Evolutionary conservation across 1,284 basidiomycete genomes (phyloP).

Genomic region (Anthracocystis setariae): DNA sequence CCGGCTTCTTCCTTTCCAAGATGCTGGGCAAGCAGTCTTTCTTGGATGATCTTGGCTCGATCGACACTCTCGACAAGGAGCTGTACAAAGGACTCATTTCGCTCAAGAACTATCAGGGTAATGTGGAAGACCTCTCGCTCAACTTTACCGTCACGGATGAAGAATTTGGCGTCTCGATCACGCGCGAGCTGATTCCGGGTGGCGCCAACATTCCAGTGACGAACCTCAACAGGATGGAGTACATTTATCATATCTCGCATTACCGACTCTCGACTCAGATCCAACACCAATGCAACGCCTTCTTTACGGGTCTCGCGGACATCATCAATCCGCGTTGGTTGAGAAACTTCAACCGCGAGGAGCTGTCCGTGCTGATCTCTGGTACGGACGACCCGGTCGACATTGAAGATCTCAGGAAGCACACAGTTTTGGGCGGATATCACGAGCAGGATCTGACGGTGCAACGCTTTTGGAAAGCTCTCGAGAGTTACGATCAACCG

Average conservation of each 20-base stretch:
- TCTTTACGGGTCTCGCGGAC: slow-evolving; percentile 68
- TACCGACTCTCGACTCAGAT: slow-evolving; percentile 91
- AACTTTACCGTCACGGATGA: slow-evolving; percentile 91
- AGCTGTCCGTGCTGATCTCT: slow-evolving; percentile 60
- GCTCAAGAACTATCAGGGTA: slow-evolving; percentile 88
- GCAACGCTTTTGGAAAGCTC: slow-evolving; percentile 62
- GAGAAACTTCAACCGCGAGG: slow-evolving; percentile 62
- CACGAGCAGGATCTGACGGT: slow-evolving; percentile 64
- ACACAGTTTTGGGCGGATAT: slow-evolving; percentile 63
- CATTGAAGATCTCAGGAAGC: slow-evolving; percentile 56
- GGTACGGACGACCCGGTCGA: slow-evolving; percentile 65
- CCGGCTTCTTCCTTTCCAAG: slow-evolving; percentile 91
- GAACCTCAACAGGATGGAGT: slow-evolving; percentile 83
- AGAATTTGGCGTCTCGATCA: slow-evolving; percentile 87
- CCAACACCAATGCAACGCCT: slow-evolving; percentile 77
- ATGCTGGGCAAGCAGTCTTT: slow-evolving; percentile 67
- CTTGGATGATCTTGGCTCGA: slow-evolving; percentile 54
- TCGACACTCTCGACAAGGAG: slow-evolving; percentile 72
- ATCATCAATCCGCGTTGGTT: slow-evolving; percentile 67
- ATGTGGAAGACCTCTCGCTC: slow-evolving; percentile 89
- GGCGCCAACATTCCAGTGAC: slow-evolving; percentile 89
- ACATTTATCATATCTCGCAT: slow-evolving; percentile 89
- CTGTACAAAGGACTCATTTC: slow-evolving; percentile 91
- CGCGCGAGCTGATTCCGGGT: slow-evolving; percentile 82
- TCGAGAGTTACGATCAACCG: slow-evolving; percentile 54